These are phyloP conservation scores for Rhododendron kiyosumense DNA, from an alignment of 148 eudicot species.

Conservation along the genomic window DNA sequence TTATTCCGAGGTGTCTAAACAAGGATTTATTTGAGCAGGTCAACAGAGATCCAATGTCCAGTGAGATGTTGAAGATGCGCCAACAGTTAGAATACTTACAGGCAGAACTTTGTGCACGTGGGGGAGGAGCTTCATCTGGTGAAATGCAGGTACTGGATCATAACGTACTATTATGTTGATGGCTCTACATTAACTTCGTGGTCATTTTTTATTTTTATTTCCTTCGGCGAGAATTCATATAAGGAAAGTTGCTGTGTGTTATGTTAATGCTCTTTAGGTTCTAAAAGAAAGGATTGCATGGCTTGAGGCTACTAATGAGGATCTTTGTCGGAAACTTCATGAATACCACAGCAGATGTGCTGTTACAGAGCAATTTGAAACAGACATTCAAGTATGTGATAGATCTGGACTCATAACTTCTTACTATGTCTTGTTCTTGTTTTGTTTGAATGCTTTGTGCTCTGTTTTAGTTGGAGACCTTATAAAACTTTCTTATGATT, in stretches of 20 bases:
- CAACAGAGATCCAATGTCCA: slow-evolving; percentile 91
- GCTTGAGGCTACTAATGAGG: slow-evolving; percentile 88
- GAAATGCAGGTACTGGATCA: slow-evolving; percentile 62
- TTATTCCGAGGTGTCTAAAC: not conserved
- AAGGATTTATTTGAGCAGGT: slow-evolving; percentile 38
- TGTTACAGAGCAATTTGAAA: slow-evolving; percentile 46
- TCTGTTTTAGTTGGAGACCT: not conserved
- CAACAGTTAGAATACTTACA: slow-evolving; percentile 89
- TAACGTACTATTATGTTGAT: not conserved
- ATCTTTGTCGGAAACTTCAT: slow-evolving; percentile 74
- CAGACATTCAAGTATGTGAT: slow-evolving; percentile 46
- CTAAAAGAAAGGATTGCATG: slow-evolving; percentile 81
- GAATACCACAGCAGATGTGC: slow-evolving; percentile 58
- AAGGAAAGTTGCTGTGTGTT: not conserved
- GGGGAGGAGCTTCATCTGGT: slow-evolving; percentile 69
- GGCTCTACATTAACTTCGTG: not conserved
- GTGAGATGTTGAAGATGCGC: slow-evolving; percentile 95
- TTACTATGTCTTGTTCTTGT: not conserved
- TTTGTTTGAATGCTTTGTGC: not conserved
- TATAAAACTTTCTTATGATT: not conserved
- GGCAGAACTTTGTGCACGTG: slow-evolving; percentile 96
- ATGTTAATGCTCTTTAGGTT: slow-evolving; percentile 30
- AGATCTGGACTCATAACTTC: not conserved
- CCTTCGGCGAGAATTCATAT: not conserved
- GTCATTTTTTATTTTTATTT: not conserved